These are phyloP conservation scores for Cicer cuneatum DNA, from an alignment of 306 rosid genomes.

Conservation along the genomic window DNA sequence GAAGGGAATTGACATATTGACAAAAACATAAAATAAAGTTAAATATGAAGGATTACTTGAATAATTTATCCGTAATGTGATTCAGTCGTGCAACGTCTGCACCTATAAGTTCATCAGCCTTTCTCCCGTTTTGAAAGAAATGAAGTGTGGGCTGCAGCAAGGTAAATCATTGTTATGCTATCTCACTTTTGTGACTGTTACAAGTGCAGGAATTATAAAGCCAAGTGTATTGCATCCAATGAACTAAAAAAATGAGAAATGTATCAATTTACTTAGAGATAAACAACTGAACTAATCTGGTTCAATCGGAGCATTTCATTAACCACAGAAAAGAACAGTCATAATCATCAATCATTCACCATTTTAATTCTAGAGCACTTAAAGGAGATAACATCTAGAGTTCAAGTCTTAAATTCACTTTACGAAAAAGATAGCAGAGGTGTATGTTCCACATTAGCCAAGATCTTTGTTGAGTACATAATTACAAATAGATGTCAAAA, in stretches of 20 bases:
- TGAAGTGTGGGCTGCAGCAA: slow-evolving; percentile 83
- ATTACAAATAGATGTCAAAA: slow-evolving; percentile 5
- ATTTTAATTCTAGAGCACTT: background rate
- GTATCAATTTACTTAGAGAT: slow-evolving; percentile 4
- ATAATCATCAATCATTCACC: slow-evolving; percentile 13
- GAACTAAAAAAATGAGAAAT: slow-evolving; percentile 22
- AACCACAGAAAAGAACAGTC: background rate
- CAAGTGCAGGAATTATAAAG: background rate
- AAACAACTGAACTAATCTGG: slow-evolving; percentile 15
- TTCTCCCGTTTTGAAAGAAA: slow-evolving; percentile 74
- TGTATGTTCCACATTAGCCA: slow-evolving; percentile 5
- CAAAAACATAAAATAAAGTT: slow-evolving; percentile 10
- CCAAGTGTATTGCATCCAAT: slow-evolving; percentile 19
- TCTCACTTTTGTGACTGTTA: background rate
- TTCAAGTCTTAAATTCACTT: slow-evolving; percentile 9
- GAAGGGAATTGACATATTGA: slow-evolving; percentile 20
- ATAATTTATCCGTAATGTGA: slow-evolving; percentile 64
- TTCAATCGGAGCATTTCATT: slow-evolving; percentile 24
- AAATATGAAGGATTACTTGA: slow-evolving; percentile 59
- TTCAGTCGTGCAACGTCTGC: slow-evolving; percentile 64
- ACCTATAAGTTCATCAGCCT: slow-evolving; percentile 73
- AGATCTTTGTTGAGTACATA: slow-evolving; percentile 18
- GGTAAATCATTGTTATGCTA: slow-evolving; percentile 20
- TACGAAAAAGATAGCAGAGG: background rate
- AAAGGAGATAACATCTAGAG: slow-evolving; percentile 9